Base-by-base conservation (phyloP, 1,139 yeast genomes). In the Blastobotrys buckinghamii region DNA sequence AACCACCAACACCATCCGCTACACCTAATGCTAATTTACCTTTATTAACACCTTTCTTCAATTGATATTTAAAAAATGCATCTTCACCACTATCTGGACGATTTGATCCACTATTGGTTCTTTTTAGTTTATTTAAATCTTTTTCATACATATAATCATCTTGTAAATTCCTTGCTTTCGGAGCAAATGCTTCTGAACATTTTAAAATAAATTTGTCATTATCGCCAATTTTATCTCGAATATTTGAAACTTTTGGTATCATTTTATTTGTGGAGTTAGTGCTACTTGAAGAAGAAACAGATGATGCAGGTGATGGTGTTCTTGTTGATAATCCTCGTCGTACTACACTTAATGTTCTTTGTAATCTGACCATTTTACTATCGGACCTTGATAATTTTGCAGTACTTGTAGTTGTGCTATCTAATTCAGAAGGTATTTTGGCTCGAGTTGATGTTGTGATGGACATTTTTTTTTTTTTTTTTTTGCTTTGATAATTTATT, bases 1-100 rank as follows among this genome's bases (percentile, higher is more conserved):
- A 92, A 1, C 97, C 97, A 16, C 97, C 97, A 6, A 92, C 97
- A 17, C 98, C 98, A 66, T 92, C 98, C 2, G 97, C 92, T 1
- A 92, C 97, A 9, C 96, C 97, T 8, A 87, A 74, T 0, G 90
- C 80, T 1, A 84, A 62, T 36, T 75, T 74, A 9, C 78, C 74
- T 12, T 70, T 71, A 19, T 64, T 61, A 24, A 69, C 62, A 8
- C 70, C 65, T 13, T 62, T 66, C 37, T 59, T 56, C 24, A 54
- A 53, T 19, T 58, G 57, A 6, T 81, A 72, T 34, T 81, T 73
- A 57, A 90, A 82, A 59, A 78, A 84, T 58, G 88, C 86, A 64
- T 90, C 98, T 62, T 90, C 97, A 5, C 97, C 98, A 1, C 92
- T 76, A 29, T 61, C 50, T 44, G 62, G 56, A 47, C 55, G 55